These are phyloP conservation scores for Asterella californica DNA, from an alignment of 225 moss, liverwort and hornwort genomes.

Conservation along the genomic window DNA sequence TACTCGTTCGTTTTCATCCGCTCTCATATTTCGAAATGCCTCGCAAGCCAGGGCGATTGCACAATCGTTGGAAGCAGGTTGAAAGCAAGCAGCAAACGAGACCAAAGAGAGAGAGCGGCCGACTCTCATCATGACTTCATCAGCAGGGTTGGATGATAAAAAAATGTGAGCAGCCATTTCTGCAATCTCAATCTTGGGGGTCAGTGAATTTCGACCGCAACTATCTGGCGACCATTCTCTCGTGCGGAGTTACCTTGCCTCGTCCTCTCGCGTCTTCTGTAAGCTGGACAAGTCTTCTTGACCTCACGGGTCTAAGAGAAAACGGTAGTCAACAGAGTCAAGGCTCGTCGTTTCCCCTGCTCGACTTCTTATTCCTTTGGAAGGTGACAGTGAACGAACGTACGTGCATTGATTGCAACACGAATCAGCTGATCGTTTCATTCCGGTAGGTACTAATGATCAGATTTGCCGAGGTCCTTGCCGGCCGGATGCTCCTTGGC, in stretches of 20 bases:
- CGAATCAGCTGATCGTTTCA: neutral
- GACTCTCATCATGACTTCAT: slow-evolving; percentile 17
- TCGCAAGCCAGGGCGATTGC: slow-evolving; percentile 1
- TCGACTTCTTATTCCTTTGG: neutral
- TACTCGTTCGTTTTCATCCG: neutral
- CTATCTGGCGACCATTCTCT: neutral
- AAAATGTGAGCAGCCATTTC: slow-evolving; percentile 9
- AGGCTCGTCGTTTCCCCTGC: neutral
- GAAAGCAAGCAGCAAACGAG: neutral
- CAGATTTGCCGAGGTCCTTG: neutral
- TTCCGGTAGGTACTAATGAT: neutral
- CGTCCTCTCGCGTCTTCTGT: too few species aligned
- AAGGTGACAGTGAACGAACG: neutral
- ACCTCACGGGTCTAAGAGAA: too few species aligned
- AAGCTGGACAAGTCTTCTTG: too few species aligned
- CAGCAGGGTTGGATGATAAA: slow-evolving; percentile 1
- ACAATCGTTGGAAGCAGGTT: slow-evolving; percentile 10
- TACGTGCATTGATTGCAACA: neutral
- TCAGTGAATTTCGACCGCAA: neutral
- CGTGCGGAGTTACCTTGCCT: neutral
- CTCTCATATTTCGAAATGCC: slow-evolving; percentile 16
- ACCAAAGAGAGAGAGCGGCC: neutral
- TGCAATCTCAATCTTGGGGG: neutral
- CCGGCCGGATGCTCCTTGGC: neutral
- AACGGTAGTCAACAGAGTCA: neutral